phyloP scores from a whole-genome alignment of 495 filamentous ascomycete species.

The Neurospora hispaniola region DNA sequence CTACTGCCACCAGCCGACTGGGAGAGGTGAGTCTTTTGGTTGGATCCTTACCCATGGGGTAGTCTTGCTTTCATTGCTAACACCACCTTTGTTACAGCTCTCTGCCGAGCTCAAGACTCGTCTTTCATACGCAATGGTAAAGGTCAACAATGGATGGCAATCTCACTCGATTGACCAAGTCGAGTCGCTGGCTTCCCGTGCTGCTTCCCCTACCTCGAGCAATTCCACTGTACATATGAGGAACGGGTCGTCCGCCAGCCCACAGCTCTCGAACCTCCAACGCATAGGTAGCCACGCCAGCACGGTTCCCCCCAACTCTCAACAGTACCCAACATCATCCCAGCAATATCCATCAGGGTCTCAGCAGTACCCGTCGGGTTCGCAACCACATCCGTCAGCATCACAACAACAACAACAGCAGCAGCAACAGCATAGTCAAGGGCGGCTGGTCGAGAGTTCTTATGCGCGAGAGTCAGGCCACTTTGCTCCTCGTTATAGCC shows the following conservation, averaged over 20 bases:
- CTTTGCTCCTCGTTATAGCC: slow-evolving; percentile 12
- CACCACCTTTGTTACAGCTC: slow-evolving; percentile 38
- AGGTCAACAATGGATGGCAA: slow-evolving; percentile 80
- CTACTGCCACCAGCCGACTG: slow-evolving; percentile 50
- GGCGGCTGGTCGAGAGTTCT: slow-evolving; percentile 5
- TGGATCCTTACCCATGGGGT: background rate
- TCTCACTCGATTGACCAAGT: slow-evolving; percentile 55
- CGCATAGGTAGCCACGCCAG: slow-evolving; percentile 21
- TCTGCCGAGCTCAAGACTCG: slow-evolving; percentile 68
- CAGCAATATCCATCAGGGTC: slow-evolving; percentile 5
- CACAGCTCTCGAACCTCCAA: slow-evolving; percentile 24
- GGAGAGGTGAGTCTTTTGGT: slow-evolving; percentile 49
- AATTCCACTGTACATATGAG: slow-evolving; percentile 41
- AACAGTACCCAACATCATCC: slow-evolving; percentile 14
- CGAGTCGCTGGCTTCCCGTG: slow-evolving; percentile 56
- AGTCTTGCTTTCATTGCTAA: slow-evolving; percentile 7
- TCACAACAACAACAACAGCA: slow-evolving; percentile 9
- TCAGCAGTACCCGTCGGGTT: background rate
- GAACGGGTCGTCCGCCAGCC: slow-evolving; percentile 37
- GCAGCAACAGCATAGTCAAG: slow-evolving; percentile 2
- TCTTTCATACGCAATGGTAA: slow-evolving; percentile 80
- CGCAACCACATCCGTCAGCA: background rate
- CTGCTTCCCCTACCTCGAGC: slow-evolving; percentile 45
- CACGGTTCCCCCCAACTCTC: background rate
- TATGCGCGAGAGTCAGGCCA: slow-evolving; percentile 9